Conservation (phyloP, 495 filamentous ascomycete species). For the Pyrenula aspistea region DNA sequence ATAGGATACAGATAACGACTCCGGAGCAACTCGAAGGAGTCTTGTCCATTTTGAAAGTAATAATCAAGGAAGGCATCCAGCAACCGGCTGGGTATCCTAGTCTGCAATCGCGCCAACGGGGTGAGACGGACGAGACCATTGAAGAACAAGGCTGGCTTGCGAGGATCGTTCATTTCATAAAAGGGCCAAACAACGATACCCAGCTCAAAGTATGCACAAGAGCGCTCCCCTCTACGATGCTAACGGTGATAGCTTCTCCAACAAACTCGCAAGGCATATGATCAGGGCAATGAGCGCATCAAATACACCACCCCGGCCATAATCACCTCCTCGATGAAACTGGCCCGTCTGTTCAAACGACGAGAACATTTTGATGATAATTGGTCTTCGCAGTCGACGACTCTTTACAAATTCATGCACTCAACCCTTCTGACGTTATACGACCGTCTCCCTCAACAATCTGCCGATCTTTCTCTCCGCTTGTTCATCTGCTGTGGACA, state of each 20-base stretch:
- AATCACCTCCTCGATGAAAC: slow-evolving; percentile 77
- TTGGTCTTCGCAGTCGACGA: slow-evolving; percentile 79
- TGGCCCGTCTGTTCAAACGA: slow-evolving; percentile 79
- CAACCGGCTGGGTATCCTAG: slow-evolving; percentile 75
- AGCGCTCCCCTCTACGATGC: slow-evolving; percentile 3
- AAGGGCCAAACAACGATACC: slow-evolving; percentile 75
- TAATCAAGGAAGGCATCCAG: slow-evolving; percentile 88
- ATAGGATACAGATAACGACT: slow-evolving; percentile 64
- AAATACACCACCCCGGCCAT: slow-evolving; percentile 90
- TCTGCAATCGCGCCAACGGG: slow-evolving; percentile 51
- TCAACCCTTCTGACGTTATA: slow-evolving; percentile 78
- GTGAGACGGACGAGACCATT: slow-evolving; percentile 87
- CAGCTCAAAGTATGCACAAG: slow-evolving; percentile 60
- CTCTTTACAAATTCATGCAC: slow-evolving; percentile 92
- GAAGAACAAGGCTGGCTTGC: slow-evolving; percentile 97
- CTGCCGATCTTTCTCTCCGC: slow-evolving; percentile 76
- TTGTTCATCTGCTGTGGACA: slow-evolving; percentile 87
- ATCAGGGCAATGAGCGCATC: slow-evolving; percentile 88
- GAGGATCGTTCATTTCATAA: slow-evolving; percentile 76
- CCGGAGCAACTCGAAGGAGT: slow-evolving; percentile 76
- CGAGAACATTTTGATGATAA: slow-evolving; percentile 93
- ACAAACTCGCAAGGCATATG: slow-evolving; percentile 73
- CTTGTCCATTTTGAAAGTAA: slow-evolving; percentile 71
- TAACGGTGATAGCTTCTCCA: slow-evolving; percentile 60
- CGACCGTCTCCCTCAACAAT: slow-evolving; percentile 60